These are phyloP conservation scores for Schizochytrium sp. DNA, from an alignment of 108 stramenopile species.

Conservation along the genomic window DNA sequence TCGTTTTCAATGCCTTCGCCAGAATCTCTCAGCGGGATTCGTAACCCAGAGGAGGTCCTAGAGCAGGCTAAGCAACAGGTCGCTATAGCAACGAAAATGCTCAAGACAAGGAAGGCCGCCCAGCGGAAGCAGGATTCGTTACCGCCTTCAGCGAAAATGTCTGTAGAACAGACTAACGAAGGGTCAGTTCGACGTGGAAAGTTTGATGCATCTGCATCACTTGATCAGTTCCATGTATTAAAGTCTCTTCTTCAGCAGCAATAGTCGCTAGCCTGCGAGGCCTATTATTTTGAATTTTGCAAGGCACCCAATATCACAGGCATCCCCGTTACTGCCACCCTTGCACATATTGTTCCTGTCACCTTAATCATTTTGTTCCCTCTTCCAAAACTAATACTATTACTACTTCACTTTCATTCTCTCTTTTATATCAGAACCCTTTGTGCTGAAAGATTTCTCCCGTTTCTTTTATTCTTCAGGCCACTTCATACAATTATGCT, in stretches of 20 bases:
- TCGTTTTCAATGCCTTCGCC: not conserved
- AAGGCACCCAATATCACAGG: too few relatives aligned
- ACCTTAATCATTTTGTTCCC: too few relatives aligned
- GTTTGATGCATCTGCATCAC: not conserved
- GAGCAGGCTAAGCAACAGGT: conserved; percentile 39
- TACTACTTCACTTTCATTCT: too few relatives aligned
- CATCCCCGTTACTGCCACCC: too few relatives aligned
- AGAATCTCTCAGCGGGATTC: not conserved
- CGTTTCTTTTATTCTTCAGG: too few relatives aligned
- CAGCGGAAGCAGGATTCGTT: not conserved
- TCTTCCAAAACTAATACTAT: too few relatives aligned
- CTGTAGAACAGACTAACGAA: not conserved
- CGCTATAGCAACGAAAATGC: not conserved
- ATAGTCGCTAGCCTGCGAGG: too few relatives aligned
- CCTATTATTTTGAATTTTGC: too few relatives aligned
- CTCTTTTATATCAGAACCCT: too few relatives aligned
- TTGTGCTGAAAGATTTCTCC: too few relatives aligned
- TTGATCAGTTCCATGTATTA: not conserved
- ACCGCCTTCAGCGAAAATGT: not conserved
- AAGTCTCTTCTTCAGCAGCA: conserved; percentile 20
- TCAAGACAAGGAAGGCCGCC: not conserved
- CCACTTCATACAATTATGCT: too few relatives aligned
- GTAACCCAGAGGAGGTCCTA: not conserved
- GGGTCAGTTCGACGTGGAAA: not conserved
- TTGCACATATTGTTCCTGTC: too few relatives aligned